These are phyloP conservation scores for Penicillium egyptiacum DNA, from an alignment of 495 filamentous ascomycete species.

Conservation along the genomic window DNA sequence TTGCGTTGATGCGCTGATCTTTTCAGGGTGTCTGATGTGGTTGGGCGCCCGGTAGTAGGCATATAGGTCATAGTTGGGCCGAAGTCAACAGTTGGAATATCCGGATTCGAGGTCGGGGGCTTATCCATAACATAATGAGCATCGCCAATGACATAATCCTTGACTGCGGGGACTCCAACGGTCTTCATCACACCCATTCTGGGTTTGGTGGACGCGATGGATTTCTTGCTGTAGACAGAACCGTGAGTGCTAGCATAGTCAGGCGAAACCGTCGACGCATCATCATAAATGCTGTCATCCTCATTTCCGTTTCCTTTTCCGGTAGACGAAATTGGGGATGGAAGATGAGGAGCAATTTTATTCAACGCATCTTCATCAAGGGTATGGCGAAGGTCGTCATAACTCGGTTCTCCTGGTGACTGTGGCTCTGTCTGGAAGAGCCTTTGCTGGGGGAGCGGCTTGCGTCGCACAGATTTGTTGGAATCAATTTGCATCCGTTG, in stretches of 20 bases:
- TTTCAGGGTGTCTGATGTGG: slow-evolving; percentile 38
- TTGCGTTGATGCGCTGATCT: slow-evolving; percentile 41
- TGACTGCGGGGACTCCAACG: slow-evolving; percentile 61
- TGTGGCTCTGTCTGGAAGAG: slow-evolving; percentile 9
- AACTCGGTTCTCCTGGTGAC: slow-evolving; percentile 49
- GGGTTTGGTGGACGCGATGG: slow-evolving; percentile 64
- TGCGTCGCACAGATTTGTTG: slow-evolving; percentile 53
- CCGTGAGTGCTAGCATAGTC: slow-evolving; percentile 70
- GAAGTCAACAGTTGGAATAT: slow-evolving; percentile 81
- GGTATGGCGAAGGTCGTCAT: slow-evolving; percentile 63
- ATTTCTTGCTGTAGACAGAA: slow-evolving; percentile 60
- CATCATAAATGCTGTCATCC: slow-evolving; percentile 51
- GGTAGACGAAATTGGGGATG: slow-evolving; percentile 32
- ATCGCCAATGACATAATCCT: slow-evolving; percentile 61
- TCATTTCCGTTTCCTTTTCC: slow-evolving; percentile 28
- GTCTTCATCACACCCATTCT: slow-evolving; percentile 82
- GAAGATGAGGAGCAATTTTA: slow-evolving; percentile 38
- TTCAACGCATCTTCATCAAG: slow-evolving; percentile 67
- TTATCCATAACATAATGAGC: slow-evolving; percentile 50
- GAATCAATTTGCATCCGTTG: slow-evolving; percentile 38
- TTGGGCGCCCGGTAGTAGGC: slow-evolving; percentile 50
- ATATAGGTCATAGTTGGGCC: slow-evolving; percentile 73
- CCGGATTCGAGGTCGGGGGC: slow-evolving; percentile 36
- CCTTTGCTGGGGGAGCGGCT: slow-evolving; percentile 58
- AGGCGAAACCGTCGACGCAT: slow-evolving; percentile 50